Evolutionary conservation across 176 grass and related monocot species (phyloP).

Genomic region (Thalia dealbata): DNA sequence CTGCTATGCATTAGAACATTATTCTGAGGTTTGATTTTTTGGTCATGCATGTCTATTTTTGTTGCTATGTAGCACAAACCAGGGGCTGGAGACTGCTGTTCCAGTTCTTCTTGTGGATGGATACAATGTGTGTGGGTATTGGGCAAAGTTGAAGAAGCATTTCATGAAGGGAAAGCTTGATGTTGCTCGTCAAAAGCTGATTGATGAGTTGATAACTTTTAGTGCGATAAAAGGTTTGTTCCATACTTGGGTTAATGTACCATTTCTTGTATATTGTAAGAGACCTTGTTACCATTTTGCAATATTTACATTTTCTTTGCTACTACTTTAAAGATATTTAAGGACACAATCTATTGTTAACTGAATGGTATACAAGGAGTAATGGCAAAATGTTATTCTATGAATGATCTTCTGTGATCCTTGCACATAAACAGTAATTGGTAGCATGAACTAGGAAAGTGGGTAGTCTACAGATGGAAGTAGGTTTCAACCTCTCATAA

Average conservation of each 20-base stretch:
- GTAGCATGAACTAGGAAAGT: not conserved
- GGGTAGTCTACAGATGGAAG: not conserved
- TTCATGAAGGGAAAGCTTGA: conserved; percentile 76
- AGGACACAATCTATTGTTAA: not conserved
- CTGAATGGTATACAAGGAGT: not conserved
- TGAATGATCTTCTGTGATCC: not conserved
- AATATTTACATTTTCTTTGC: not conserved
- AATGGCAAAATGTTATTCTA: not conserved
- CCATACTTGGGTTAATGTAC: not conserved
- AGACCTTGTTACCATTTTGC: not conserved
- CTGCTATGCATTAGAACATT: not conserved
- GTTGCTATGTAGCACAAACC: conserved; percentile 43
- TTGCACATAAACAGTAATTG: no score
- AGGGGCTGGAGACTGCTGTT: conserved; percentile 57
- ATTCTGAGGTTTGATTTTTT: not conserved
- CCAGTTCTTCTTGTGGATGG: conserved; percentile 83
- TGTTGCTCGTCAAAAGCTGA: conserved; percentile 71
- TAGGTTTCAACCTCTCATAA: no score
- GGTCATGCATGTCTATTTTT: not conserved
- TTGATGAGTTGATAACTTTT: conserved; percentile 69
- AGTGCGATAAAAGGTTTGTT: conserved; percentile 62
- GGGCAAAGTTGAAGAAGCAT: conserved; percentile 80
- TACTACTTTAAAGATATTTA: not conserved
- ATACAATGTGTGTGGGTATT: conserved; percentile 91
- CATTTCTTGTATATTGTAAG: not conserved